Conservation (phyloP, 2,329 filamentous ascomycete genomes). For the Penicillium paneum region DNA sequence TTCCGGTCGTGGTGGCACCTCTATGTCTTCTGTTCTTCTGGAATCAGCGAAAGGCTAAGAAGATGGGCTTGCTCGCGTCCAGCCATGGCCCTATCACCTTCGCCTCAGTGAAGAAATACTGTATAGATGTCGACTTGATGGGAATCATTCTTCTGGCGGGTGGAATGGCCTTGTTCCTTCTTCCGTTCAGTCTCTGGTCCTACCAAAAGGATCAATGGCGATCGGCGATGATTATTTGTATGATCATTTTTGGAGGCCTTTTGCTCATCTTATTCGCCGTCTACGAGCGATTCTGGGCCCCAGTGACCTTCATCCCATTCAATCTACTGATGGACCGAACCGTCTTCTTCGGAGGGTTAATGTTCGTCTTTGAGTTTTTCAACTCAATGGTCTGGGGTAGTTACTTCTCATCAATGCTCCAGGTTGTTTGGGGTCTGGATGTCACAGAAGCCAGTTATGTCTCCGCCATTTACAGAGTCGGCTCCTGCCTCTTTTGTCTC, state of each 20-base stretch:
- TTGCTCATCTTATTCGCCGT: conserved; percentile 11
- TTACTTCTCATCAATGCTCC: conserved; percentile 16
- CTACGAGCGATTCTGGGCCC: conserved; percentile 19
- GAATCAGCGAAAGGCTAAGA: conserved; percentile 57
- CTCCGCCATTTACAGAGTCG: conserved; percentile 19
- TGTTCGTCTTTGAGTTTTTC: conserved; percentile 10
- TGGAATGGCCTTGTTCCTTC: conserved; percentile 27
- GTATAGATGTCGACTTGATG: conserved; percentile 58
- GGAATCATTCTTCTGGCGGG: conserved; percentile 30
- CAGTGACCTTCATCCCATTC: conserved; percentile 21
- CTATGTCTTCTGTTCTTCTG: conserved; percentile 53
- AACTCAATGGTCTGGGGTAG: conserved; percentile 18
- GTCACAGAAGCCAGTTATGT: conserved; percentile 18
- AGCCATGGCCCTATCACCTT: conserved; percentile 45
- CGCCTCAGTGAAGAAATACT: conserved; percentile 53
- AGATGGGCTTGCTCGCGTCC: conserved; percentile 50
- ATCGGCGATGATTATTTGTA: conserved; percentile 23
- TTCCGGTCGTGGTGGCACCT: conserved; percentile 55
- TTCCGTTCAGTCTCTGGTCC: conserved; percentile 26
- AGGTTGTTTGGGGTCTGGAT: conserved; percentile 13
- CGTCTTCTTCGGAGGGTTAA: conserved; percentile 11
- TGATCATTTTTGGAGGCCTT: conserved; percentile 19
- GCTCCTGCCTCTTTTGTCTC: conserved; percentile 15
- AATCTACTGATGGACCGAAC: conserved; percentile 18
- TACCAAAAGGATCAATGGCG: conserved; percentile 16